Evolutionary conservation across 306 rosid species (phyloP).

Genomic region (Gastrolobium bilobum): DNA sequence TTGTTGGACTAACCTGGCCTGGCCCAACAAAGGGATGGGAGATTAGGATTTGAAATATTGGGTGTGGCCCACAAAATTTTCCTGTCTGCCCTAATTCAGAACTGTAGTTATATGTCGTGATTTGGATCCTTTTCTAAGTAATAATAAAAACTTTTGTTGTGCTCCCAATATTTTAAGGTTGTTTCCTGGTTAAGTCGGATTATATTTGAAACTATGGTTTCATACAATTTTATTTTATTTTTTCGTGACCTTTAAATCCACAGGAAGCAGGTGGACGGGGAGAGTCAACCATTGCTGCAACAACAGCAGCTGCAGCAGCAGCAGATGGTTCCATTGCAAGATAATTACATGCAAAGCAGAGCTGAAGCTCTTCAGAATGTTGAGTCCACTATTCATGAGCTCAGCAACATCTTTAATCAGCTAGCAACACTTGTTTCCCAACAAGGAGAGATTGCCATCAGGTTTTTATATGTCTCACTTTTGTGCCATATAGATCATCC

Average conservation of each 20-base stretch:
- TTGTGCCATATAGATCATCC: constrained; percentile 7
- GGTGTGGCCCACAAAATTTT: neutral
- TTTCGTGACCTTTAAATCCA: constrained; percentile 40
- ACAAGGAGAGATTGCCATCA: constrained; percentile 97
- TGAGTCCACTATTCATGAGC: constrained; percentile 97
- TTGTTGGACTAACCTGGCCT: neutral
- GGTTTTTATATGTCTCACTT: constrained; percentile 59
- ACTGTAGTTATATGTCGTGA: neutral
- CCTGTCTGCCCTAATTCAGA: neutral
- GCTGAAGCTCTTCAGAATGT: constrained; percentile 99
- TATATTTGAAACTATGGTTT: constrained; percentile 22
- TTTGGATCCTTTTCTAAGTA: neutral
- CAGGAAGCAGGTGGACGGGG: constrained; percentile 90
- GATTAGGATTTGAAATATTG: neutral
- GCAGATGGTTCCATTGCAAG: constrained; percentile 89
- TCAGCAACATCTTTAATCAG: constrained; percentile 94
- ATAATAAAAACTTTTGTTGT: neutral
- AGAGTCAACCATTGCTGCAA: constrained; percentile 84
- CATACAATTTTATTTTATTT: neutral
- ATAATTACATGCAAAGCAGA: constrained; percentile 95
- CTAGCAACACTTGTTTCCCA: constrained; percentile 95
- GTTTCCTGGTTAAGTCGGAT: constrained; percentile 16
- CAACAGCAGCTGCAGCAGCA: constrained; percentile 77
- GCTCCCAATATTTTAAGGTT: neutral
- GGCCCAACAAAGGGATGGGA: neutral